Conservation (phyloP, 2,329 filamentous ascomycete species). For the Pseudogymnoascus sp. region DNA sequence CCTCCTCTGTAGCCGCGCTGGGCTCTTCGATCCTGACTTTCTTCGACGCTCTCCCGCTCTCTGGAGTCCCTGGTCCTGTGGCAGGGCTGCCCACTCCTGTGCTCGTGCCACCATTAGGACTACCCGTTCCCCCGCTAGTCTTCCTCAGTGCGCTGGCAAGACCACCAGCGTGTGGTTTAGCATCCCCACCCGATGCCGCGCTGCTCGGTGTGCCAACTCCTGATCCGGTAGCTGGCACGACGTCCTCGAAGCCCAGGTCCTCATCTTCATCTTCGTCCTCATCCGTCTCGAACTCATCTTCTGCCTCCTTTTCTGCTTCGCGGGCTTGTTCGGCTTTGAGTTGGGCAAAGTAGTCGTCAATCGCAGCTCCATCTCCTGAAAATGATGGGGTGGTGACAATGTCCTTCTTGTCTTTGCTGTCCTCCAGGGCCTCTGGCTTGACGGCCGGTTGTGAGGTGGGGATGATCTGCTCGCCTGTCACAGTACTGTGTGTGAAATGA, state of each 20-base stretch:
- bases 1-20: constrained; percentile 31
- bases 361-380: constrained; percentile 47
- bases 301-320: constrained; percentile 40
- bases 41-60: constrained; percentile 47
- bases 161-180: constrained; percentile 9
- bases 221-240: constrained; percentile 22
- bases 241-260: constrained; percentile 42
- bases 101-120: constrained; percentile 26
- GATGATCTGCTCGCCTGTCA: constrained; percentile 55
- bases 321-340: constrained; percentile 54
- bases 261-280: constrained; percentile 40
- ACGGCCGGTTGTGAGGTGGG: constrained; percentile 31
- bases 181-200: constrained; percentile 10
- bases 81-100: constrained; percentile 28
- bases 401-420: constrained; percentile 43
- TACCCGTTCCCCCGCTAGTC: no score
- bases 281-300: constrained; percentile 44
- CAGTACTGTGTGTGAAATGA: constrained; percentile 66
- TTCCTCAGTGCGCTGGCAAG: constrained; percentile 26
- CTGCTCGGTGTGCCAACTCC: constrained; percentile 24
- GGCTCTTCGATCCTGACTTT: constrained; percentile 49
- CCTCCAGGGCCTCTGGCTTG: constrained; percentile 31
- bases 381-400: constrained; percentile 31
- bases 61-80: constrained; percentile 29
- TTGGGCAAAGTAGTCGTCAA: constrained; percentile 61